Evolutionary conservation across 164 flowering plant species (phyloP).

Genomic region (Liriodendron chinense): DNA sequence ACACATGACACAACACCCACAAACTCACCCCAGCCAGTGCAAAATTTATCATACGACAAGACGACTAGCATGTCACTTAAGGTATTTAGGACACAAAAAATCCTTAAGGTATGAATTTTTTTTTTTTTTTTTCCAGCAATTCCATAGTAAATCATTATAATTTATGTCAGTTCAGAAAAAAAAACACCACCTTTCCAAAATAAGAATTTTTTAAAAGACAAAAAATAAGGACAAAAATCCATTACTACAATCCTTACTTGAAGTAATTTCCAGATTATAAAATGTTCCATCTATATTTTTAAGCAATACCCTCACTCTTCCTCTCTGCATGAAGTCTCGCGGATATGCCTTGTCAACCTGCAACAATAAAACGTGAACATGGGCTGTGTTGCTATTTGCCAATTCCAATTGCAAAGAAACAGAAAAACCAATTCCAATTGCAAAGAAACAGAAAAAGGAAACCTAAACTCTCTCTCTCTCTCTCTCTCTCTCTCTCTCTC

Average conservation of each 20-base stretch:
- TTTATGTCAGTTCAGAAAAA: neutral
- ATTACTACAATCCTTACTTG: conserved; percentile 48
- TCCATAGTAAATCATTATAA: neutral
- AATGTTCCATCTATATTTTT: conserved; percentile 77
- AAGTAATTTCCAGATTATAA: conserved; percentile 58
- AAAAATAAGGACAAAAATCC: neutral
- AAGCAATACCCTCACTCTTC: conserved; percentile 79
- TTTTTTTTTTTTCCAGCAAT: neutral
- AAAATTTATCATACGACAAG: too few relatives aligned
- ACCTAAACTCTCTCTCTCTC: too few relatives aligned
- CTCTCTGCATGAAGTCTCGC: conserved; percentile 87
- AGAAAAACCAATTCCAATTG: too few relatives aligned
- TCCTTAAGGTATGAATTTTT: neutral
- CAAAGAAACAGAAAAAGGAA: too few relatives aligned
- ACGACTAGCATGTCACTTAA: neutral
- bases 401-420: too few relatives aligned
- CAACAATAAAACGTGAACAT: neutral
- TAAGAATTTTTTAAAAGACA: neutral
- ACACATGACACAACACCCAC: too few relatives aligned
- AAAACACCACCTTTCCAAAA: neutral
- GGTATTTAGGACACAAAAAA: neutral
- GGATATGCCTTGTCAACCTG: conserved; percentile 92
- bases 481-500: too few relatives aligned
- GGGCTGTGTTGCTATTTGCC: neutral
- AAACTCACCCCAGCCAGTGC: too few relatives aligned